Percentiles rank a stretch among this genome's conserved stretches.
phyloP scores from a whole-genome alignment of 2,329 filamentous ascomycete genomes.

The Fusarium paranaense region DNA sequence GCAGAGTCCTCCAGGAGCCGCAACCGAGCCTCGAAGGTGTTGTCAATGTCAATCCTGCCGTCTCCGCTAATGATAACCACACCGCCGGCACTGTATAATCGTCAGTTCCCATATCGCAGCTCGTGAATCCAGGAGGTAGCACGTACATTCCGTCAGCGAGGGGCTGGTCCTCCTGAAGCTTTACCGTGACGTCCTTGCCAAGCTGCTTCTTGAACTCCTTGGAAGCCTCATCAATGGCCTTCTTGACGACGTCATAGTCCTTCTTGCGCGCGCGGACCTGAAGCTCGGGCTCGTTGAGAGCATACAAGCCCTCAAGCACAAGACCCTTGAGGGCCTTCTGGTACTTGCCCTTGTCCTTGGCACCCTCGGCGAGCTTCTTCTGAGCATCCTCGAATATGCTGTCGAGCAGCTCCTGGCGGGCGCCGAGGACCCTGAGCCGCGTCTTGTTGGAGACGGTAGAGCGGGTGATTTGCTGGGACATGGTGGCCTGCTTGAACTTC shows the following conservation, averaged over 20 bases:
- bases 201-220: conserved; percentile 86
- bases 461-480: conserved; percentile 98
- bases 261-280: conserved; percentile 80
- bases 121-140: neutral
- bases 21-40: conserved; percentile 94
- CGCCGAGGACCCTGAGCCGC: conserved; percentile 85
- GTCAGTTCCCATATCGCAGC: conserved; percentile 36
- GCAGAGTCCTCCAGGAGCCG: conserved; percentile 85
- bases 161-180: conserved; percentile 82
- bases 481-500: conserved; percentile 98
- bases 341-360: conserved; percentile 81
- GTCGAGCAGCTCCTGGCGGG: conserved; percentile 92
- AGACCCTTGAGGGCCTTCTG: conserved; percentile 80
- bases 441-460: conserved; percentile 98
- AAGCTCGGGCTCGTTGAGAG: conserved; percentile 83
- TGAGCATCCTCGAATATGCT: conserved; percentile 85
- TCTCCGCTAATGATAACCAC: conserved; percentile 81
- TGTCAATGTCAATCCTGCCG: conserved; percentile 98
- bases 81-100: conserved; percentile 77
- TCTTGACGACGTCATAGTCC: conserved; percentile 80
- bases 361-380: conserved; percentile 73
- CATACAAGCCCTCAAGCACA: conserved; percentile 90
- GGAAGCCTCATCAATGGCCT: conserved; percentile 80
- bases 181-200: conserved; percentile 75
- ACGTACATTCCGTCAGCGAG: conserved; percentile 87